phyloP scores from a whole-genome alignment of 805 yeast genomes.

The Ogataea haglerorum region DNA sequence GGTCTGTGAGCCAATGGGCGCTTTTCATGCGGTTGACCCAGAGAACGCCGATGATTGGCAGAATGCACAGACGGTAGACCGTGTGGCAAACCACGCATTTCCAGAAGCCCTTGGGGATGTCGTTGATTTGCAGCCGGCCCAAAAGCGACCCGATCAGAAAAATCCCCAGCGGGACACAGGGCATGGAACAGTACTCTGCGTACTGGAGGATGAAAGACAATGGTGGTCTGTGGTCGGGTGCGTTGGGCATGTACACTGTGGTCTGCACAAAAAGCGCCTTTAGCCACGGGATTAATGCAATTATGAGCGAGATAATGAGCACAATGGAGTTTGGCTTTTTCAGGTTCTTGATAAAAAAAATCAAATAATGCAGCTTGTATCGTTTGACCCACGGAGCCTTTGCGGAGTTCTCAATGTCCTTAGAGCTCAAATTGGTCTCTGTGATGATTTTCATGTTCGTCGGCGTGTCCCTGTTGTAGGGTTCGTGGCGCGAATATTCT shows the following conservation, averaged over 20 bases:
- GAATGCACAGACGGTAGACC: constrained; percentile 37
- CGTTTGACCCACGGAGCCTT: constrained; percentile 26
- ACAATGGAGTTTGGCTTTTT: constrained; percentile 47
- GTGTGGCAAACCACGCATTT: constrained; percentile 47
- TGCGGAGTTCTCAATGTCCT: constrained; percentile 27
- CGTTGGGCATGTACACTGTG: constrained; percentile 30
- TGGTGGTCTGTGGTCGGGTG: constrained; percentile 53
- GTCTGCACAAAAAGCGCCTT: constrained; percentile 43
- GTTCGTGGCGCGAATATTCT: constrained; percentile 35
- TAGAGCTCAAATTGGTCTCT: constrained; percentile 31
- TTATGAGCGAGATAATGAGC: constrained; percentile 41
- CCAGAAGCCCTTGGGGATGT: constrained; percentile 54
- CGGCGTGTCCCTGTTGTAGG: constrained; percentile 30
- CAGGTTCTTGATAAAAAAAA: constrained; percentile 42
- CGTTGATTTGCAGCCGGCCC: constrained; percentile 44
- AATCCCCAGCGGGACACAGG: constrained; percentile 56
- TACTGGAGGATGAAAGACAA: constrained; percentile 51
- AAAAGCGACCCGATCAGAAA: constrained; percentile 52
- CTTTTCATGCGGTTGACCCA: constrained; percentile 42
- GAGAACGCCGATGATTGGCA: constrained; percentile 55
- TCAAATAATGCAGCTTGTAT: constrained; percentile 28
- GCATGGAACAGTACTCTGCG: constrained; percentile 46
- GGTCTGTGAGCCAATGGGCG: constrained; percentile 47
- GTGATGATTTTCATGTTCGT: constrained; percentile 32
- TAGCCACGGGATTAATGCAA: constrained; percentile 55